phyloP scores from a whole-genome alignment of 176 grass and related monocot genomes.

The Puccinellia tenuiflora region DNA sequence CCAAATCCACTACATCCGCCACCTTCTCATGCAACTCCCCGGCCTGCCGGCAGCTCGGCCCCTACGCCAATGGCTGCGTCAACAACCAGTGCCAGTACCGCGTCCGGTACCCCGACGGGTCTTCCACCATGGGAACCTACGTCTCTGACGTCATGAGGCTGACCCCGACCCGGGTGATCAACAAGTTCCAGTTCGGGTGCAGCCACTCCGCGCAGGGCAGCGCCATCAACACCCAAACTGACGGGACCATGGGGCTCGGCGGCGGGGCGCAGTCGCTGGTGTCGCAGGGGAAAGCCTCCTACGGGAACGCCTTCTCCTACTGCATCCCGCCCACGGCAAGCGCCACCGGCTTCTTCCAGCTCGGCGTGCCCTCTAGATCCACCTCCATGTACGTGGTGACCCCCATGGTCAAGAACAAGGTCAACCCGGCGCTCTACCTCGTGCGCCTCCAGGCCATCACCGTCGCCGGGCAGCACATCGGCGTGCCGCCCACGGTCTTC shows the following conservation, averaged over 20 bases:
- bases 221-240: not conserved
- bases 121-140: no score
- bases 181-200: no score
- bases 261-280: not conserved
- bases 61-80: not conserved
- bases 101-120: no score
- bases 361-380: not conserved
- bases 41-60: not conserved
- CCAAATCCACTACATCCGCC: not conserved
- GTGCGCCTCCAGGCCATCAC: conserved; percentile 25
- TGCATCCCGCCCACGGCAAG: not conserved
- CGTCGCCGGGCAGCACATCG: conserved; percentile 29
- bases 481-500: no score
- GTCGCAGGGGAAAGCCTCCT: not conserved
- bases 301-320: not conserved
- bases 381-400: not conserved
- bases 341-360: not conserved
- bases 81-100: no score
- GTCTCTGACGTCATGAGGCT: no score
- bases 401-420: not conserved
- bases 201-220: no score
- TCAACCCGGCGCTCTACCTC: conserved; percentile 21
- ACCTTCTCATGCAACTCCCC: not conserved
- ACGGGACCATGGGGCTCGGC: conserved; percentile 6
- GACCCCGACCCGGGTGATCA: no score